These are phyloP conservation scores for Alternaria brassicae DNA, from an alignment of 2,329 filamentous ascomycete genomes.

Conservation along the genomic window DNA sequence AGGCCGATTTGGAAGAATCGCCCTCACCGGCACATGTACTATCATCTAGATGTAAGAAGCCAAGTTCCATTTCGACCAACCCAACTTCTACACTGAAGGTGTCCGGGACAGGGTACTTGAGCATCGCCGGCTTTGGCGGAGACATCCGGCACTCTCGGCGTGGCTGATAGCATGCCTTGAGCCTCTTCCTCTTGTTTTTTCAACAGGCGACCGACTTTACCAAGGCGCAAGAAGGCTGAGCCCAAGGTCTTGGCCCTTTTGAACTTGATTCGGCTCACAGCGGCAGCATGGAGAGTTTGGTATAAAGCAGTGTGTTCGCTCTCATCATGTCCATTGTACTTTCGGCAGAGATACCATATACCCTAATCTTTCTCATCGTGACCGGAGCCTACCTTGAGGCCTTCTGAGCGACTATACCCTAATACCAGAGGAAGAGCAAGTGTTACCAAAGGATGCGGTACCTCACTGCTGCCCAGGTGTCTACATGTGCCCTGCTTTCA, in stretches of 20 bases:
- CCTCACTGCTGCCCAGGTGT: slow-evolving; percentile 8
- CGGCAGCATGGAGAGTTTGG: neutral
- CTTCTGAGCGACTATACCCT: neutral
- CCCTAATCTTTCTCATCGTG: neutral
- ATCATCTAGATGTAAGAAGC: neutral
- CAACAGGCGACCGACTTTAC: neutral
- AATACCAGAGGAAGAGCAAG: neutral
- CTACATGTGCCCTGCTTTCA: slow-evolving; percentile 12
- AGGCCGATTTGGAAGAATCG: neutral
- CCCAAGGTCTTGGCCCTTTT: slow-evolving; percentile 5
- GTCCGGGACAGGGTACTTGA: neutral
- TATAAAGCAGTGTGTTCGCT: slow-evolving; percentile 6
- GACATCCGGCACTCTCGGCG: slow-evolving; percentile 2
- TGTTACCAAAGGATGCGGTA: slow-evolving; percentile 2
- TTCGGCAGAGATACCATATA: too few species aligned
- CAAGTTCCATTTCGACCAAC: neutral
- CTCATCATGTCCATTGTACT: neutral
- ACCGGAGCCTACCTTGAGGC: neutral
- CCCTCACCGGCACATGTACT: neutral
- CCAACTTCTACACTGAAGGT: neutral
- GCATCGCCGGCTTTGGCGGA: neutral
- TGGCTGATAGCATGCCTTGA: neutral
- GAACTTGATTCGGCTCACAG: neutral
- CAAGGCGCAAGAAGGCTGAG: slow-evolving; percentile 1
- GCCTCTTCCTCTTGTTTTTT: slow-evolving; percentile 1